These are phyloP conservation scores for Teratosphaeria zuluensis DNA, from an alignment of 2,329 filamentous ascomycete genomes.

Conservation along the genomic window DNA sequence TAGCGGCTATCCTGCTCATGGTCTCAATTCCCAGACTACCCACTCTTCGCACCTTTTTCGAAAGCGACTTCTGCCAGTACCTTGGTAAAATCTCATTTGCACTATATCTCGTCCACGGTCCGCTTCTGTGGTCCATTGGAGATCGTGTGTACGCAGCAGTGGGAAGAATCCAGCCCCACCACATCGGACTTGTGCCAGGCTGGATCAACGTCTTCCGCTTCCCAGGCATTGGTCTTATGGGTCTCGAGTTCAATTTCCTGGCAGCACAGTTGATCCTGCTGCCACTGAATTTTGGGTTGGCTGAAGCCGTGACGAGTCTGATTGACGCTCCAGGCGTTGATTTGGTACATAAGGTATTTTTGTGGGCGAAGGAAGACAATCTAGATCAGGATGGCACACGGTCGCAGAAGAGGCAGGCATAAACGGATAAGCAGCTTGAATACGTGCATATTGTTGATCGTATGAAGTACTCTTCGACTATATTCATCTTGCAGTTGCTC, in stretches of 20 bases:
- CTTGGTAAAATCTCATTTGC: constrained; percentile 53
- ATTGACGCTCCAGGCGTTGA: constrained; percentile 52
- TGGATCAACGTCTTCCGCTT: constrained; percentile 51
- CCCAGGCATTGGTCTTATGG: constrained; percentile 47
- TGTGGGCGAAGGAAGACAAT: neutral
- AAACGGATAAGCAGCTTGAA: too few relatives aligned
- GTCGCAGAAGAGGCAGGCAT: neutral
- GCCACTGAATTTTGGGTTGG: constrained; percentile 49
- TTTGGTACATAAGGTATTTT: neutral
- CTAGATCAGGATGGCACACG: neutral
- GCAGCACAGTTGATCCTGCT: constrained; percentile 50
- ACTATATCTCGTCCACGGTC: constrained; percentile 56
- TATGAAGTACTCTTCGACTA: too few relatives aligned
- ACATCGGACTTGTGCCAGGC: constrained; percentile 41
- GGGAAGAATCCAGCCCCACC: constrained; percentile 44
- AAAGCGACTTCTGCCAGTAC: constrained; percentile 49
- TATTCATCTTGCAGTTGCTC: too few relatives aligned
- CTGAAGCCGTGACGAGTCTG: constrained; percentile 45
- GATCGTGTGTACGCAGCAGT: constrained; percentile 54
- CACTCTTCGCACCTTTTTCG: constrained; percentile 50
- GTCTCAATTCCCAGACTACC: constrained; percentile 45
- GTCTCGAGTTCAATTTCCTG: constrained; percentile 52
- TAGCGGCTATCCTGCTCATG: constrained; percentile 48
- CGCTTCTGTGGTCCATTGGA: constrained; percentile 49
- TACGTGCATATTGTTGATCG: too few relatives aligned